Conservation (phyloP, 352 stramenopile species). For the Globisporangium camurandrum region DNA sequence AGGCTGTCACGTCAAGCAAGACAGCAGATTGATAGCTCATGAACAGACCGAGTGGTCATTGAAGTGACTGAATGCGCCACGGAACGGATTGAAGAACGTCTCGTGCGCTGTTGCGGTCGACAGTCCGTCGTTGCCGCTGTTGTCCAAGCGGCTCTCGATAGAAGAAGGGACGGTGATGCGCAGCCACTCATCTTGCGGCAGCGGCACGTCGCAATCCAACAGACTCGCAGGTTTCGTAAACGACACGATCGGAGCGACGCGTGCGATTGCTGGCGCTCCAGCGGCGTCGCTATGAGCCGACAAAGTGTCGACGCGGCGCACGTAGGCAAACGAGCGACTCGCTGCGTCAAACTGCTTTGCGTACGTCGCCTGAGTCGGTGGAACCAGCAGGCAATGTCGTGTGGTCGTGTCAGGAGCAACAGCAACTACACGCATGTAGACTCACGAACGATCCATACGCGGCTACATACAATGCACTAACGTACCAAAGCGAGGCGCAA, state of each 20-base stretch:
- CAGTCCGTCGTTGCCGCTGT: neutral
- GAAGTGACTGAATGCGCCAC: constrained; percentile 30
- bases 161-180: neutral
- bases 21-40: neutral
- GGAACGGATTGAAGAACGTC: constrained; percentile 36
- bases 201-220: constrained; percentile 28
- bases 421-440: neutral
- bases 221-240: constrained; percentile 36
- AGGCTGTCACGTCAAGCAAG: too few species aligned
- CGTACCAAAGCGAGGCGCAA: constrained; percentile 28
- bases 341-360: constrained; percentile 32
- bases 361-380: constrained; percentile 24
- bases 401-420: too few species aligned
- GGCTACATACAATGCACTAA: too few species aligned
- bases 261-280: neutral
- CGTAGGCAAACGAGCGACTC: constrained; percentile 26
- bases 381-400: neutral
- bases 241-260: neutral
- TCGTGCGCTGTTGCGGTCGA: neutral
- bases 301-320: constrained; percentile 4
- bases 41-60: constrained; percentile 19
- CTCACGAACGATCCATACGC: neutral
- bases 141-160: neutral
- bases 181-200: constrained; percentile 42
- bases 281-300: neutral